Percentiles rank a stretch among this genome's conserved stretches.
These are phyloP conservation scores for Annulohypoxylon bovei DNA, from an alignment of 495 filamentous ascomycete genomes.

Conservation along the genomic window DNA sequence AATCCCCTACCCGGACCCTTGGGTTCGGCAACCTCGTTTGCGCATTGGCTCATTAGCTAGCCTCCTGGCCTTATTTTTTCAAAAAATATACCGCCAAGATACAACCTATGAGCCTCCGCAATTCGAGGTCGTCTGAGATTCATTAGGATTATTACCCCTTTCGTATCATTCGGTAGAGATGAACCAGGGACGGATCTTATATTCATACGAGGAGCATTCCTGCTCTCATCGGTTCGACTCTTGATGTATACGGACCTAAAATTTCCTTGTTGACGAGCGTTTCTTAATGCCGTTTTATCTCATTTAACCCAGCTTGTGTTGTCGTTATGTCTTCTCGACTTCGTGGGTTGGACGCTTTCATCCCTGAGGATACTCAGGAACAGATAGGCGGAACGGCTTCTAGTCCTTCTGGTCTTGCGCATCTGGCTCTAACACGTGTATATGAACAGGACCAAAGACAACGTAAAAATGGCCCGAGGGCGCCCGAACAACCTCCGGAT, in stretches of 20 bases:
- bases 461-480: slow-evolving; percentile 54
- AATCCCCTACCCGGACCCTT: slow-evolving; percentile 27
- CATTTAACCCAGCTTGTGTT: neutral
- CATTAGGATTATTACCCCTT: neutral
- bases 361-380: slow-evolving; percentile 37
- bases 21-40: slow-evolving; percentile 43
- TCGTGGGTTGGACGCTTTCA: slow-evolving; percentile 35
- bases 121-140: slow-evolving; percentile 12
- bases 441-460: slow-evolving; percentile 65
- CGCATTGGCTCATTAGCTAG: slow-evolving; percentile 25
- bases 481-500: slow-evolving; percentile 51
- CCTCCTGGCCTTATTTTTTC: neutral
- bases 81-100: slow-evolving; percentile 3
- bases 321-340: slow-evolving; percentile 51
- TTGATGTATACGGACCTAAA: slow-evolving; percentile 12
- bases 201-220: slow-evolving; percentile 28
- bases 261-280: slow-evolving; percentile 28
- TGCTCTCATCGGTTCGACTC: slow-evolving; percentile 15
- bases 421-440: slow-evolving; percentile 65
- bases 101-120: slow-evolving; percentile 28
- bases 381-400: slow-evolving; percentile 34
- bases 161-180: slow-evolving; percentile 31
- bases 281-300: slow-evolving; percentile 9
- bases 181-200: slow-evolving; percentile 18
- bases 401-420: slow-evolving; percentile 56